phyloP scores from a whole-genome alignment of 371 early-diverging fungal genomes.

The Blastocladiella emersonii region DNA sequence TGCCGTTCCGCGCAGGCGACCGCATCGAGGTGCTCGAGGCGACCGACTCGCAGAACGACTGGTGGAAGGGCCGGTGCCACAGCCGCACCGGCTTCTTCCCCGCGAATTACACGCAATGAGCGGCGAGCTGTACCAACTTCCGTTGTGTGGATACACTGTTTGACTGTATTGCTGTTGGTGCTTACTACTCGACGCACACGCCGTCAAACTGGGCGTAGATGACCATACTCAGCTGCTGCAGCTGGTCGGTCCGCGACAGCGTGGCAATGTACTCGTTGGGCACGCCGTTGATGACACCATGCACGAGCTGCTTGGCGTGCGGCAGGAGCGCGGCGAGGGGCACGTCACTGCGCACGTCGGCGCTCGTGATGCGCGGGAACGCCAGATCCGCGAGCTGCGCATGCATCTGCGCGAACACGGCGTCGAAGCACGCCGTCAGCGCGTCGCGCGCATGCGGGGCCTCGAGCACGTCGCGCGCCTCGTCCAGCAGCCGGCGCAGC shows the following conservation, averaged over 20 bases:
- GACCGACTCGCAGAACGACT: constrained; percentile 1
- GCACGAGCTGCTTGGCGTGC: constrained; percentile 54
- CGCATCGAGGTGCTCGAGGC: constrained; percentile 6
- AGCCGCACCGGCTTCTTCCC: constrained; percentile 1
- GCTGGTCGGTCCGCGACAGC: background rate
- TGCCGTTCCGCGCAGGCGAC: constrained; percentile 3
- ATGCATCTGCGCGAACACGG: background rate
- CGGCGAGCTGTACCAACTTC: too few relatives aligned
- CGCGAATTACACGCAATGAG: constrained; percentile 8
- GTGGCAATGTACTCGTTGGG: constrained; percentile 68
- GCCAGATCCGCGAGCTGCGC: background rate
- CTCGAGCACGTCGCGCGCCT: constrained; percentile 66
- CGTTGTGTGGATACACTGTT: too few relatives aligned
- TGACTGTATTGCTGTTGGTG: too few relatives aligned
- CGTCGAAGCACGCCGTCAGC: constrained; percentile 29
- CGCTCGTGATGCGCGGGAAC: background rate
- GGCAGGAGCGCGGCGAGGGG: constrained; percentile 65
- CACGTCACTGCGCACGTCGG: constrained; percentile 17
- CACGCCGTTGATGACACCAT: constrained; percentile 61
- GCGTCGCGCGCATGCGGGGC: constrained; percentile 50
- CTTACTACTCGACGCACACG: background rate
- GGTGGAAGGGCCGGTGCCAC: constrained; percentile 7
- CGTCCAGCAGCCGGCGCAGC: constrained; percentile 51
- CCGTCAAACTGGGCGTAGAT: background rate
- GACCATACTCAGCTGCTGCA: background rate